Evolutionary conservation across 768 basidiomycete species (phyloP).

Genomic region (Jaapia argillacea): DNA sequence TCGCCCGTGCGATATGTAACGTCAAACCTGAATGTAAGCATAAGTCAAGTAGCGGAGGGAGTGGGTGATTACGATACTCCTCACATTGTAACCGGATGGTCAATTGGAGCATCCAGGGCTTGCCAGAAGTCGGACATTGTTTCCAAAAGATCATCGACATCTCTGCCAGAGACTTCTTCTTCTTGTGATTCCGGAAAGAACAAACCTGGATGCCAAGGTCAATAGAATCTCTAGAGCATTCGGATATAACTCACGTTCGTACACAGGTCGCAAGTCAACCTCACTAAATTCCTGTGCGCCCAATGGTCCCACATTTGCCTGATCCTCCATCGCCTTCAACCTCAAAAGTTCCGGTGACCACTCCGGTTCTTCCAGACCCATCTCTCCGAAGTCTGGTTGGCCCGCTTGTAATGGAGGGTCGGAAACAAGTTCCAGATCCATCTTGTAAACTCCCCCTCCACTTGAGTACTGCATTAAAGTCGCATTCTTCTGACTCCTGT

Average conservation of each 20-base stretch:
- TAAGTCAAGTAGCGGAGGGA: background rate
- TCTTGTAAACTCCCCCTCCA: constrained; percentile 33
- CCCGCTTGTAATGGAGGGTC: too few species aligned
- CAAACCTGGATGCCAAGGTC: too few species aligned
- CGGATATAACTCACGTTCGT: constrained; percentile 36
- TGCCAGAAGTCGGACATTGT: constrained; percentile 49
- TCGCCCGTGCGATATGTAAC: constrained; percentile 44
- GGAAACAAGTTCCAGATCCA: constrained; percentile 24
- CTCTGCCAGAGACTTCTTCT: too few species aligned
- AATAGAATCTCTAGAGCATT: too few species aligned
- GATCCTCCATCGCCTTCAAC: too few species aligned
- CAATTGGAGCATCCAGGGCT: constrained; percentile 32
- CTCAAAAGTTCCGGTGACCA: too few species aligned
- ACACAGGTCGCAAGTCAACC: constrained; percentile 40
- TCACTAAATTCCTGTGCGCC: constrained; percentile 33
- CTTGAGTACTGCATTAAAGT: constrained; percentile 38
- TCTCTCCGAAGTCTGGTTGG: too few species aligned
- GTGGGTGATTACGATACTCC: constrained; percentile 8
- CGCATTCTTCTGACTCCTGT: constrained; percentile 13
- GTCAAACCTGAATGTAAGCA: constrained; percentile 40
- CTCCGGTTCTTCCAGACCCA: too few species aligned
- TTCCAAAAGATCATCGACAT: constrained; percentile 39
- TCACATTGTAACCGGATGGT: constrained; percentile 56
- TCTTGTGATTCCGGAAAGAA: too few species aligned
- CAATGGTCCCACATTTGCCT: constrained; percentile 31